Percentiles rank a stretch among this genome's conserved stretches.
Conservation (phyloP, 2,329 filamentous ascomycete species). For the Fusarium sp. region DNA sequence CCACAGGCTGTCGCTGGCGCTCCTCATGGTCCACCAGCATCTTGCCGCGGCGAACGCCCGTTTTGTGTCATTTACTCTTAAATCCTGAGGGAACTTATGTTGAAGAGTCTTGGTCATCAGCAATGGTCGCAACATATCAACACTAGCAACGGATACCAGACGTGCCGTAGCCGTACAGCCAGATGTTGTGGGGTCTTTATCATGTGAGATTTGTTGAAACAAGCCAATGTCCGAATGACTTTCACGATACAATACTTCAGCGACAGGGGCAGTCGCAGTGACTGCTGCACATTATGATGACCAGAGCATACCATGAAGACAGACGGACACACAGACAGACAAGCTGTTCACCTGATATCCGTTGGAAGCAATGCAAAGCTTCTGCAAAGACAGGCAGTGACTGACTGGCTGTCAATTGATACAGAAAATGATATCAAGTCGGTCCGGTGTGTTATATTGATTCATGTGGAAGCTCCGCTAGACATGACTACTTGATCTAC, state of each 20-base stretch:
- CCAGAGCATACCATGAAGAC: neutral
- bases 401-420: neutral
- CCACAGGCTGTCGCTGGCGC: slow-evolving; percentile 28
- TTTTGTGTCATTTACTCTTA: slow-evolving; percentile 28
- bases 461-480: neutral
- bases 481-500: neutral
- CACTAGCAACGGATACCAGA: neutral
- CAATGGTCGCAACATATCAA: neutral
- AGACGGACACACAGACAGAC: neutral
- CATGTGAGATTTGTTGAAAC: slow-evolving; percentile 15
- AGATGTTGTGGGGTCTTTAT: neutral
- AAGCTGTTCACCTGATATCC: neutral
- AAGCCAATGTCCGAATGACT: neutral
- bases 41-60: slow-evolving; percentile 41
- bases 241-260: neutral
- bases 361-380: neutral
- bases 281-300: neutral
- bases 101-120: neutral
- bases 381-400: neutral
- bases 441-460: neutral
- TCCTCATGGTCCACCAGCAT: slow-evolving; percentile 18
- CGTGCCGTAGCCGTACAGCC: neutral
- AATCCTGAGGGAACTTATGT: slow-evolving; percentile 23
- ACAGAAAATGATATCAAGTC: neutral
- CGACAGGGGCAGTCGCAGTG: neutral